Evolutionary conservation across 2,329 filamentous ascomycete species (phyloP).

Genomic region (Coniochaeta hoffmannii): DNA sequence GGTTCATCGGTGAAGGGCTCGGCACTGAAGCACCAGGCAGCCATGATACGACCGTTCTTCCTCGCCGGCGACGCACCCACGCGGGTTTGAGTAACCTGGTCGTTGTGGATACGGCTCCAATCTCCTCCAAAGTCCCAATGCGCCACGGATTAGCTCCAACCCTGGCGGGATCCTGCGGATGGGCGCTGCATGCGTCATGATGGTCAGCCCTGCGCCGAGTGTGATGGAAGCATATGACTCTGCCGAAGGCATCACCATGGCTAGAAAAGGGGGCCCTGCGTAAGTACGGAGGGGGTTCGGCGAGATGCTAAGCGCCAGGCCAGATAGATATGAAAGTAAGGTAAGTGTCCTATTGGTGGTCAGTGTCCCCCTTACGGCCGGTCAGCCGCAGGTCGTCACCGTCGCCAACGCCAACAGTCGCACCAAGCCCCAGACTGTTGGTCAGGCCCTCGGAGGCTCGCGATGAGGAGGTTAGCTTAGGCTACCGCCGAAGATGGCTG

Average conservation of each 20-base stretch:
- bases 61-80: no score
- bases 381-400: not conserved
- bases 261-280: not conserved
- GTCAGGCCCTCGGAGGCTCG: not conserved
- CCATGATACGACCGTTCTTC: no score
- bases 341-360: not conserved
- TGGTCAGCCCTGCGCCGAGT: not conserved
- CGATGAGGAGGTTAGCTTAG: constrained; percentile 1
- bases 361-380: not conserved
- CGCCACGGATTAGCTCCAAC: no score
- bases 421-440: not conserved
- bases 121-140: no score
- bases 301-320: not conserved
- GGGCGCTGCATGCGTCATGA: not conserved
- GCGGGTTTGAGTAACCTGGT: no score
- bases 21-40: no score
- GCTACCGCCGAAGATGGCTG: not conserved
- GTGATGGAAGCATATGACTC: not conserved
- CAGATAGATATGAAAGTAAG: not conserved
- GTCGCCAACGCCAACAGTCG: not conserved
- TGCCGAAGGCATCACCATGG: not conserved
- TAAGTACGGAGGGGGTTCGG: not conserved
- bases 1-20: no score
- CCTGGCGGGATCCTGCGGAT: not conserved
- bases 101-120: no score